Evolutionary conservation across 2,329 filamentous ascomycete genomes (phyloP).

Genomic region (Claviceps sp.): DNA sequence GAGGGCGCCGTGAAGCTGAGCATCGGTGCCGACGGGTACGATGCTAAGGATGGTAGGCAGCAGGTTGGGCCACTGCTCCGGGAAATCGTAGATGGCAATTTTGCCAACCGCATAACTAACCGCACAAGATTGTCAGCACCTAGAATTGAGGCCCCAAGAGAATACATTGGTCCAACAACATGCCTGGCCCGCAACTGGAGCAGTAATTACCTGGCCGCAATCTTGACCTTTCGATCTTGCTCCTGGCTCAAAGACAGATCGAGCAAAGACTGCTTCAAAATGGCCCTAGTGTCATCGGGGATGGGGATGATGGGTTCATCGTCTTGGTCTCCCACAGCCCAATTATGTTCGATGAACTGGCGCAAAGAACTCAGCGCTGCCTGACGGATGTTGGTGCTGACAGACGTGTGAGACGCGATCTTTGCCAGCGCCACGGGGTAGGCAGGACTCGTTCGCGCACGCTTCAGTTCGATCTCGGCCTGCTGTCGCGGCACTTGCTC

Average conservation of each 20-base stretch:
- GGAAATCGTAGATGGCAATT: slow-evolving; percentile 86
- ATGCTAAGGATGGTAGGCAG: slow-evolving; percentile 67
- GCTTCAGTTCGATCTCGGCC: slow-evolving; percentile 72
- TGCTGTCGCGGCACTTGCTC: slow-evolving; percentile 66
- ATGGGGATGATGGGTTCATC: slow-evolving; percentile 50
- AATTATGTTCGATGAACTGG: slow-evolving; percentile 71
- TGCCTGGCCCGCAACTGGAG: neutral
- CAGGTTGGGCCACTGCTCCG: slow-evolving; percentile 85
- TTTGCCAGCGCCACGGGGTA: slow-evolving; percentile 71
- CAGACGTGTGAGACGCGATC: slow-evolving; percentile 62
- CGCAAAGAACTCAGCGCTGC: slow-evolving; percentile 68
- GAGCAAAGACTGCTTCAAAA: slow-evolving; percentile 61
- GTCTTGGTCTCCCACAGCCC: slow-evolving; percentile 65
- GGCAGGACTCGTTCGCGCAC: slow-evolving; percentile 51
- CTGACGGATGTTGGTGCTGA: slow-evolving; percentile 67
- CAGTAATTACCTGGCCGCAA: slow-evolving; percentile 59
- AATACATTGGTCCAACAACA: neutral
- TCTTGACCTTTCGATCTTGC: slow-evolving; percentile 74
- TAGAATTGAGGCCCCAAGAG: neutral
- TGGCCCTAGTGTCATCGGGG: slow-evolving; percentile 56
- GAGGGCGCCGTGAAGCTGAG: slow-evolving; percentile 77
- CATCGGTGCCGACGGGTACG: slow-evolving; percentile 62
- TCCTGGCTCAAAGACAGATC: slow-evolving; percentile 62
- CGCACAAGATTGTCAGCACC: neutral
- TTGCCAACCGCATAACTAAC: slow-evolving; percentile 67